Evolutionary conservation across 2,329 filamentous ascomycete genomes (phyloP).

Genomic region (Penicillium occitanis): DNA sequence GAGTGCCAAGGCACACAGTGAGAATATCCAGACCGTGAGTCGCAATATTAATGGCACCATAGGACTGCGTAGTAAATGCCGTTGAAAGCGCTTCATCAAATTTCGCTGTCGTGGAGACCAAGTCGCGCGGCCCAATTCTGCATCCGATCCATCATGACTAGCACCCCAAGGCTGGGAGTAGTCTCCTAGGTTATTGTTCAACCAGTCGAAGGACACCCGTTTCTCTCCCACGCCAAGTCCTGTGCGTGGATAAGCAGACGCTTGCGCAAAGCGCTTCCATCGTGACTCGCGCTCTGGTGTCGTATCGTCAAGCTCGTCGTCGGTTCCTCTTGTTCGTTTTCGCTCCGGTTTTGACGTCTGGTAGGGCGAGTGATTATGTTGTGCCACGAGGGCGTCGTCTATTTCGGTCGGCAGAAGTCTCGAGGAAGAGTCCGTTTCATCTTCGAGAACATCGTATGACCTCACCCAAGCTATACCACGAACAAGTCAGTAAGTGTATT

Average conservation of each 20-base stretch:
- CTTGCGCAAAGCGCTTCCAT: constrained; percentile 47
- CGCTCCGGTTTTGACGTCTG: constrained; percentile 27
- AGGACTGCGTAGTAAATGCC: constrained; percentile 72
- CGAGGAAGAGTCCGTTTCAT: constrained; percentile 39
- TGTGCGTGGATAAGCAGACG: constrained; percentile 45
- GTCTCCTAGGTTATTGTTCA: constrained; percentile 46
- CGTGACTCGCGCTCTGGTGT: constrained; percentile 41
- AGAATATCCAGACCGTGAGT: constrained; percentile 77
- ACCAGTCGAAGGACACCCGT: constrained; percentile 47
- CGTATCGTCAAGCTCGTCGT: constrained; percentile 16
- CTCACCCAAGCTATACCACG: constrained; percentile 44
- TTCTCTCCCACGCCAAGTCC: constrained; percentile 37
- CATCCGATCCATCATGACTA: constrained; percentile 46
- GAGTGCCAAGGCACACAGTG: constrained; percentile 75
- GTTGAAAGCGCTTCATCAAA: constrained; percentile 63
- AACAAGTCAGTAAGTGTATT: neutral
- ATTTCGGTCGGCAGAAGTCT: constrained; percentile 39
- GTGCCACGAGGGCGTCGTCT: constrained; percentile 45
- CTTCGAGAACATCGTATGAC: constrained; percentile 40
- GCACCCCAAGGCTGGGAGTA: constrained; percentile 56
- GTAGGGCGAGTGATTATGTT: constrained; percentile 47
- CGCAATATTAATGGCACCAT: constrained; percentile 84
- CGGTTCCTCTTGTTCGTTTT: constrained; percentile 19
- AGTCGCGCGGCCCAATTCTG: constrained; percentile 45
- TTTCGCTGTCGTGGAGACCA: constrained; percentile 53